Base-by-base conservation (phyloP, 495 filamentous ascomycete genomes). In the Penicillium taxi region DNA sequence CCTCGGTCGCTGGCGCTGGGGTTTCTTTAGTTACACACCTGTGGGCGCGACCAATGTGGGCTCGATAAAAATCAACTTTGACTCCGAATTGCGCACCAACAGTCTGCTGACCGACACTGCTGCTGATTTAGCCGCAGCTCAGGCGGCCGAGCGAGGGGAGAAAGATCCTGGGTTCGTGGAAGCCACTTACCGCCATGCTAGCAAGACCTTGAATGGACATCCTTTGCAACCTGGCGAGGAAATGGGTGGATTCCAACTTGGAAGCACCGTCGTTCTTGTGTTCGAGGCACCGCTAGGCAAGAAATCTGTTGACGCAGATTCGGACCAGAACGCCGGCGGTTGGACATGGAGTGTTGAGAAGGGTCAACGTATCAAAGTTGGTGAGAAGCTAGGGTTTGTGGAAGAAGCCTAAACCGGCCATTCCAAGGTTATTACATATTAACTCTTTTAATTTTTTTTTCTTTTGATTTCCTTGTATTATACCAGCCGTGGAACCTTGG, bases 31-130 rank as follows among this genome's bases (percentile, higher is more conserved):
- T 50, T 94, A 86, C 63, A 91, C 83, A 0, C 89, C 93, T 12
- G 90, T 99, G 20, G 91, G 91, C 41, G 91, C 91, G 9, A 99
- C 91, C n/a, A 99, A 99, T 53, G 91, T 99, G 30, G 91, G 91
- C 33, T 90, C 84, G 26, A 96, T 99, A 63, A 83, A 84, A 58
- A 79, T 99, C 64, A 94, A 99, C 64, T 99, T 99, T 56, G 91
- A 99, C 58, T 71, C 79, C 39, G 93, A 99, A 57, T 66, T 99
- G 37, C 78, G 88, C 36, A 99, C 91, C 21, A 99, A 99, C 60
- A 84, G 77, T 43, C 68, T 96, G 22, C 77, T 80, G 0, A 94
- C 88, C 6, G 88, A 96, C 48, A 96, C 90, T 1, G 84, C 75
- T 9, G 91, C 88, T 12, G 84, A 94, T 47, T 64, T 72, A 41